Percentiles rank a stretch among this genome's conserved stretches.
These are phyloP conservation scores for Lignosus rhinocerotis DNA, from an alignment of 1,284 basidiomycete species.

Conservation along the genomic window DNA sequence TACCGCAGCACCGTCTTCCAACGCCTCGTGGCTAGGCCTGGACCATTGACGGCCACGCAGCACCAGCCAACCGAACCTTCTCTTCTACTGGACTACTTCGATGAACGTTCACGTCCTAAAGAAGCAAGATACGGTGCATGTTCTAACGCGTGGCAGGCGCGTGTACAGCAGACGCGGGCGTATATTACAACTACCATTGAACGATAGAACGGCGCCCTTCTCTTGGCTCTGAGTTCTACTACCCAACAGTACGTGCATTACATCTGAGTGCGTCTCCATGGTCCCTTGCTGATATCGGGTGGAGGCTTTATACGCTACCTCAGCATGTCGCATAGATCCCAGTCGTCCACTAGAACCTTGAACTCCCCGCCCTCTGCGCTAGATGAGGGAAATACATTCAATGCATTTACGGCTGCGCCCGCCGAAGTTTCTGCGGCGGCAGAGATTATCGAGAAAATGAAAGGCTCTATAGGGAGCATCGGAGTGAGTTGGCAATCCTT, in stretches of 20 bases:
- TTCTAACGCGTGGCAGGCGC: constrained; percentile 1
- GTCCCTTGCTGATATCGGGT: too few species aligned
- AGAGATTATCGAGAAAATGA: neutral
- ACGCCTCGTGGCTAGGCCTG: too few species aligned
- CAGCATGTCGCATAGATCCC: neutral
- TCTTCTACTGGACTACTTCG: too few species aligned
- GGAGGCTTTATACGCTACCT: too few species aligned
- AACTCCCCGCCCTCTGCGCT: too few species aligned
- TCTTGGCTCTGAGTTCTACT: neutral
- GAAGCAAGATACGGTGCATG: neutral
- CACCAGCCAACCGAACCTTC: too few species aligned
- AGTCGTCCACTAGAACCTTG: neutral
- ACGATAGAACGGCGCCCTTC: neutral
- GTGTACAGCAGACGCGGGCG: constrained; percentile 3
- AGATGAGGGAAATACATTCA: neutral
- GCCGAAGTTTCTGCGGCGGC: neutral
- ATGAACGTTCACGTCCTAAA: too few species aligned
- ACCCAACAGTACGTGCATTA: neutral
- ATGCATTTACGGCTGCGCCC: neutral
- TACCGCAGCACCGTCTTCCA: too few species aligned
- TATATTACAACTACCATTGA: neutral
- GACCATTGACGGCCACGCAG: too few species aligned
- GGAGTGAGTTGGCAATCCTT: neutral
- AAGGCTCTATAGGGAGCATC: neutral
- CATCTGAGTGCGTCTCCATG: neutral